Evolutionary conservation across 192 early-diverging fungal species (phyloP).

Genomic region (Coemansia sp.): DNA sequence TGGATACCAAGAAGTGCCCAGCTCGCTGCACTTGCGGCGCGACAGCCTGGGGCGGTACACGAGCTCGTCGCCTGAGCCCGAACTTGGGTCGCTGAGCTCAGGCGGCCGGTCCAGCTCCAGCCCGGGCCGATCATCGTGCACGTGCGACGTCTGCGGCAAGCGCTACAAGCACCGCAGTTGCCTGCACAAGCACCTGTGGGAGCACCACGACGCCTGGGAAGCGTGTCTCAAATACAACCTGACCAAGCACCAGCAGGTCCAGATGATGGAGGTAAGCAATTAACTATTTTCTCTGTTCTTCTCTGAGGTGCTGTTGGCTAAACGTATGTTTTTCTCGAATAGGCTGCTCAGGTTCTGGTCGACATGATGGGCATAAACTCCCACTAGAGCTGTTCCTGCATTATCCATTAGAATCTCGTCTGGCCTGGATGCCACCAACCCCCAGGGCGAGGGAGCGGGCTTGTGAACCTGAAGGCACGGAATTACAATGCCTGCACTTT

Average conservation of each 20-base stretch:
- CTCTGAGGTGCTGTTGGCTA: not conserved
- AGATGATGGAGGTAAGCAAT: constrained; percentile 63
- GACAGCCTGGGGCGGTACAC: constrained; percentile 39
- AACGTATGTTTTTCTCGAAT: not conserved
- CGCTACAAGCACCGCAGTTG: constrained; percentile 65
- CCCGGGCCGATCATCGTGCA: constrained; percentile 50
- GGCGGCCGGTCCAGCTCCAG: constrained; percentile 43
- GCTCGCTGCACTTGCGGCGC: constrained; percentile 22
- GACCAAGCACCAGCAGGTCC: constrained; percentile 65
- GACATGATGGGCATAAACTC: constrained; percentile 52
- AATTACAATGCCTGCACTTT: constrained; percentile 1
- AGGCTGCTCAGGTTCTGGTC: constrained; percentile 57
- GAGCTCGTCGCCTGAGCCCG: constrained; percentile 45
- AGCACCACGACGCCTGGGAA: constrained; percentile 65
- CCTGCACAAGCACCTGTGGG: constrained; percentile 62
- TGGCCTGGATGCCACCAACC: constrained; percentile 2
- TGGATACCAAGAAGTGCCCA: constrained; percentile 14
- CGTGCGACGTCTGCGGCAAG: constrained; percentile 60
- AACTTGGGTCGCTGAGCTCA: constrained; percentile 36
- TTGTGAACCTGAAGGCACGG: not conserved
- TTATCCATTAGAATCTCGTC: constrained; percentile 7
- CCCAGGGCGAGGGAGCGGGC: no score
- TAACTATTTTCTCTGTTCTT: not conserved
- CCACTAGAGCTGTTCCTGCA: constrained; percentile 9
- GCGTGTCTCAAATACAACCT: constrained; percentile 62